Base-by-base conservation (phyloP, 2,329 filamentous ascomycete species). In the Sarocladium kiliense region DNA sequence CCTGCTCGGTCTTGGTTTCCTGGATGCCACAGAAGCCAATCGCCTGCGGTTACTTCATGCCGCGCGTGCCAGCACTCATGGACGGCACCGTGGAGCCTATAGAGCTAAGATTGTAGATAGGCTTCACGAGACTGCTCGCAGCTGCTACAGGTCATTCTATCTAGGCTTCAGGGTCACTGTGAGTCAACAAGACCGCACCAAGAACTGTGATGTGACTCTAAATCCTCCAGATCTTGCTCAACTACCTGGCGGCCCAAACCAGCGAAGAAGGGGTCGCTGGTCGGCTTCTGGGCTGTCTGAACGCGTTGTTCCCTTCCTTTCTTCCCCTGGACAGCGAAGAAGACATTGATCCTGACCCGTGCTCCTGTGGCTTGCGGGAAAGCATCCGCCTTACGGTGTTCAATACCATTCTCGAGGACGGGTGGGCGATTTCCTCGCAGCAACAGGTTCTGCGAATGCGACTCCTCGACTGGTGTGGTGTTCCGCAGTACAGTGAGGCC, bases 381-480 rank as follows among this genome's bases (percentile, higher is more conserved):
- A 71, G 63, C 54, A 64, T 73, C 44, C 64, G 70, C 3, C 69
- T 73, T 39, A 63, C 62, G 9, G 58, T 73, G 1, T 71, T 66
- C 37, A 64, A 70, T 54, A 63, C 71, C 42, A 51, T 73, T 3
- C 65, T 70, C 64, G 59, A 63, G 3, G 55, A 58, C 4, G 54
- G 66, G 19, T 55, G 59, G 0, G 57, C 59, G 14, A 59, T 61
- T 2, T 54, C 57, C 2, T 53, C 62, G 16, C 56, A 63, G 4
- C 60, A 62, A 21, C 58, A 63, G 16, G 53, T 58, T 3, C 63
- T 72, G 16, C 60, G 61, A 37, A 65, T 63, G 56, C 69, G 65
- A 41, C 59, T 73, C n/a, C 60, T 62, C 16, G 59, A 61, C 19
- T 71, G 68, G 64, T 71, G 67, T 53, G 64, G 66, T 25, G 62